Base-by-base conservation (phyloP, 371 early-diverging fungal species). In the Gilbertella persicaria region DNA sequence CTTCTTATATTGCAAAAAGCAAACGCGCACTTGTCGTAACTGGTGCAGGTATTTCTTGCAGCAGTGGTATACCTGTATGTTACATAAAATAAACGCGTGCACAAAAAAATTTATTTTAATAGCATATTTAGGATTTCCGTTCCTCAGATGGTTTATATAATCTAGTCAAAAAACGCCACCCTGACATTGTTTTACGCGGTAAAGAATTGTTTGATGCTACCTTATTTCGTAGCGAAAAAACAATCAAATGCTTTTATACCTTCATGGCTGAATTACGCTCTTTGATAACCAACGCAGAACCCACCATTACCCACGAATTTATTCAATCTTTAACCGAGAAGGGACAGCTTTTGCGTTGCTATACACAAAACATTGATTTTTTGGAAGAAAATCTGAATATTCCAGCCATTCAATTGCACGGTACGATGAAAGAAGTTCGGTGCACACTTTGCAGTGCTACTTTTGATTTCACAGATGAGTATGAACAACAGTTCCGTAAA, bases 321-420 rank as follows among this genome's bases (percentile, higher is more conserved):
- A 79, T 99, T 47, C 83, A 83, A 28, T 58, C 75, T 39, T 66
- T 98, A 16, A 79, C 87, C 25, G 82, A 86, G 19, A 73, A 78
- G 17, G 89, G 90, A 30, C 82, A 86, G 53, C 69, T 96, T 29
- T 62, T 89, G 16, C 80, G 99, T 16, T 95, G 93, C 69, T 98
- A 98, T 62, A 97, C 98, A 42, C 99, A 98, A 73, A 98, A 98
- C 71, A 97, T 98, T 58, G 99, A 98, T 62, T 89, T 94, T 47
- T 71, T 98, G n/a, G 98, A 98, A 66, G 83, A 79, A 17, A 72
- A 80, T n/a, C 53, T 82, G 4, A 75, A 80, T 25, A 66, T 85
- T 28, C 74, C 76, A 20, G 91, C 94, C 1, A 90, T 98, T 16
- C 94, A 93, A 65, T 78, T 98, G 14, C 98, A 98, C 75, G 99